Evolutionary conservation across 306 rosid species (phyloP).

Genomic region (Vigna angularis): DNA sequence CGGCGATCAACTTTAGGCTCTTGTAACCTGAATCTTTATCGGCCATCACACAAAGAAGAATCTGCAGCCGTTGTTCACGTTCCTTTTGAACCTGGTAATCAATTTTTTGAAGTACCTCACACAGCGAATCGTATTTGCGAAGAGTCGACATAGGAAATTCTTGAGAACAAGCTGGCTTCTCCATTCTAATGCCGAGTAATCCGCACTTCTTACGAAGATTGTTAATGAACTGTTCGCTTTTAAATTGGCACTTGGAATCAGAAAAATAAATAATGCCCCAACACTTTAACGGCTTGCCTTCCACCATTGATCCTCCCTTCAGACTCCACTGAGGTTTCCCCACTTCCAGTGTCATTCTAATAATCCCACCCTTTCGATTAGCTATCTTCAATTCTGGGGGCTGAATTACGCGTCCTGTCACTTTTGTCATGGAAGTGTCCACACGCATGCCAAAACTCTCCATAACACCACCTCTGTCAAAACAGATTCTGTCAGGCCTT

Average conservation of each 20-base stretch:
- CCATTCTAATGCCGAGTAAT: conserved; percentile 61
- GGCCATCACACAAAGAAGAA: conserved; percentile 77
- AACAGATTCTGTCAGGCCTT: conserved; percentile 21
- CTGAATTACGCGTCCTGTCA: conserved; percentile 71
- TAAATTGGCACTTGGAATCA: conserved; percentile 1
- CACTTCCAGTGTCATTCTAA: conserved; percentile 34
- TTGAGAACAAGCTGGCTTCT: conserved; percentile 50
- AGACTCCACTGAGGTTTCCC: conserved; percentile 72
- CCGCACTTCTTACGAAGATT: conserved; percentile 50
- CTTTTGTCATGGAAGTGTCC: conserved; percentile 59
- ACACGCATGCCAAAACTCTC: conserved; percentile 68
- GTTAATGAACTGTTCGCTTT: conserved; percentile 25
- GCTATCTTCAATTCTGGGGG: conserved; percentile 72
- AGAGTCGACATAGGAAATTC: conserved; percentile 1
- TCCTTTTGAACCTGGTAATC: background rate
- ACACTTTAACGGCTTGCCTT: conserved; percentile 56
- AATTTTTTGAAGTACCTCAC: conserved; percentile 49
- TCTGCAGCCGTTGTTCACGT: conserved; percentile 46
- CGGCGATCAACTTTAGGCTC: conserved; percentile 72
- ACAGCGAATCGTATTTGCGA: conserved; percentile 35
- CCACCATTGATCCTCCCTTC: conserved; percentile 59
- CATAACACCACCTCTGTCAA: conserved; percentile 64
- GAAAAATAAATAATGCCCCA: conserved; percentile 75
- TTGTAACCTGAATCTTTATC: conserved; percentile 63
- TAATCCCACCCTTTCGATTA: conserved; percentile 46